Conservation (phyloP, 2,329 filamentous ascomycete species). For the Pyricularia sp. region DNA sequence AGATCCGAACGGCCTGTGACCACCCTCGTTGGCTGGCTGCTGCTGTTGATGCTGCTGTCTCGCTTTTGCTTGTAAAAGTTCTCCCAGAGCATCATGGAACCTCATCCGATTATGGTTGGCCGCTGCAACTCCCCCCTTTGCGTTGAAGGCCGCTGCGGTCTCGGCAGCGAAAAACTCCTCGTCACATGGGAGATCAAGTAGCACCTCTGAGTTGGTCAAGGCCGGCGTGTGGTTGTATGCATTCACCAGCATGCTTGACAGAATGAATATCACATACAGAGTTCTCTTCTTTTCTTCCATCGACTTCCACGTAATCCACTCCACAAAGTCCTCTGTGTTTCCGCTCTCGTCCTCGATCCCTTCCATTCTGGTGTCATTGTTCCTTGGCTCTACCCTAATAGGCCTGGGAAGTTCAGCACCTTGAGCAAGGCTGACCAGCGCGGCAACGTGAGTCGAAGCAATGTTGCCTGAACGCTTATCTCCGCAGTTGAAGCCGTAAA, state of each 20-base stretch:
- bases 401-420: conserved; percentile 59
- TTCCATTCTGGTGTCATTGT: conserved; percentile 38
- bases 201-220: conserved; percentile 86
- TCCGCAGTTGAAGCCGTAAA: conserved; percentile 89
- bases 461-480: conserved; percentile 87
- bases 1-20: conserved; percentile 32
- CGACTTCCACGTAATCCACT: conserved; percentile 83
- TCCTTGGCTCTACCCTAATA: conserved; percentile 26
- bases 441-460: conserved; percentile 81
- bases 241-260: conserved; percentile 82
- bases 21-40: conserved; percentile 21
- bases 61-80: conserved; percentile 65
- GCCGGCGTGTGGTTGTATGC: conserved; percentile 88
- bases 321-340: conserved; percentile 47
- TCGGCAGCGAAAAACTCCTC: conserved; percentile 84
- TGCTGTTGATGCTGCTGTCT: conserved; percentile 36
- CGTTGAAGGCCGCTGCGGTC: conserved; percentile 66
- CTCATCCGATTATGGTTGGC: conserved; percentile 59
- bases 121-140: conserved; percentile 57
- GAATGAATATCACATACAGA: conserved; percentile 77
- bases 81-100: conserved; percentile 72
- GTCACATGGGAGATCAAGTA: conserved; percentile 79
- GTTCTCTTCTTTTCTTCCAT: conserved; percentile 87
- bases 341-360: conserved; percentile 31
- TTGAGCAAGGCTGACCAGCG: conserved; percentile 79